Evolutionary conservation across 148 eudicot genomes (phyloP).

Genomic region (Amaranthus hypochondriacus): DNA sequence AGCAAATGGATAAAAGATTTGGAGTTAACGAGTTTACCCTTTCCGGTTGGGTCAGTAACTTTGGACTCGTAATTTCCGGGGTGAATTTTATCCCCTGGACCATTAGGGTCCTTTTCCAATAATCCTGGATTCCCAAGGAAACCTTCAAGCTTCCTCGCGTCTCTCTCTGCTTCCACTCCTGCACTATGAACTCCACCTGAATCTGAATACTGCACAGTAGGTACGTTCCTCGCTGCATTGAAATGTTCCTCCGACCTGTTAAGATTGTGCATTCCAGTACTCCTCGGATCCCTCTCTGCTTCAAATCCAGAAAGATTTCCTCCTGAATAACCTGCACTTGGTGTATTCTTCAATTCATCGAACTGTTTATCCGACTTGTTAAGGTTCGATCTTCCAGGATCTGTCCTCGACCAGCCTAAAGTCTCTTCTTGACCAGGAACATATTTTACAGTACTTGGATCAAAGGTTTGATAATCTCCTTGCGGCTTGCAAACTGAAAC

Average conservation of each 20-base stretch:
- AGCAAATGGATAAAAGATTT: no score
- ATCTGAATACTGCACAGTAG: background rate
- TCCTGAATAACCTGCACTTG: background rate
- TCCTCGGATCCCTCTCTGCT: no score
- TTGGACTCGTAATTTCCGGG: slow-evolving; percentile 47
- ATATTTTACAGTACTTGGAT: slow-evolving; percentile 6
- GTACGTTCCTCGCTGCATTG: slow-evolving; percentile 4
- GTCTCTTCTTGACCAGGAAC: slow-evolving; percentile 22
- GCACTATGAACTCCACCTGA: background rate
- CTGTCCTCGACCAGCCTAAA: slow-evolving; percentile 19
- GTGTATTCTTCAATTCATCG: background rate
- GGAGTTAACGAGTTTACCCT: slow-evolving; percentile 27
- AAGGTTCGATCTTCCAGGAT: slow-evolving; percentile 11
- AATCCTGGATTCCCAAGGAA: slow-evolving; percentile 13
- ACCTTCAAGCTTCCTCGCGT: slow-evolving; percentile 10
- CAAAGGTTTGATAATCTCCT: slow-evolving; percentile 8
- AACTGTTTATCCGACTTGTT: slow-evolving; percentile 24
- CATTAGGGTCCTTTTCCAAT: slow-evolving; percentile 35
- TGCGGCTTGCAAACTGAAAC: background rate
- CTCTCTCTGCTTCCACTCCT: background rate
- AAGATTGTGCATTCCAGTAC: slow-evolving; percentile 7
- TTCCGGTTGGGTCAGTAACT: slow-evolving; percentile 48
- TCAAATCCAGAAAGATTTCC: slow-evolving; percentile 11
- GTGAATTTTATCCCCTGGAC: slow-evolving; percentile 2
- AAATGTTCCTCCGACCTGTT: slow-evolving; percentile 23